phyloP scores from a whole-genome alignment of 2,329 filamentous ascomycete species.

The Penicillium griseofulvum region DNA sequence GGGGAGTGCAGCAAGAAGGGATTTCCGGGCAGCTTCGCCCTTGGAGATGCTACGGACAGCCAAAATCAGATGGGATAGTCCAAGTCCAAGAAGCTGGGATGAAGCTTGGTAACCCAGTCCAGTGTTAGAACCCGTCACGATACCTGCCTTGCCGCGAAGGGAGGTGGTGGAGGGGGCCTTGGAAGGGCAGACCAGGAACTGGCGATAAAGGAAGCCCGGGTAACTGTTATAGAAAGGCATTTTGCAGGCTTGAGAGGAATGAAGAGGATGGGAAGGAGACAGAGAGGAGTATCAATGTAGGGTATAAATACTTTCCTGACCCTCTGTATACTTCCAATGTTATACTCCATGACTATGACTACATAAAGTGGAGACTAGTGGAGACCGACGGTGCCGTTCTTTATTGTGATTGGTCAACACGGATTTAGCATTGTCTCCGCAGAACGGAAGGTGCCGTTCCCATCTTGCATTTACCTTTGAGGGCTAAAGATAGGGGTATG shows the following conservation, averaged over 20 bases:
- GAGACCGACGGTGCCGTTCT: no score
- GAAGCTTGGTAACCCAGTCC: conserved; percentile 50
- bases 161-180: conserved; percentile 29
- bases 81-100: conserved; percentile 42
- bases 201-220: conserved; percentile 33
- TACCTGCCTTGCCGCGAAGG: conserved; percentile 40
- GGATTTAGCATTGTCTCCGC: no score
- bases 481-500: no score
- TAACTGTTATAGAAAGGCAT: conserved; percentile 6
- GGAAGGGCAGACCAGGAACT: conserved; percentile 41
- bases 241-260: background rate
- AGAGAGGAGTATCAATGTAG: no score
- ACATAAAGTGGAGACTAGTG: no score
- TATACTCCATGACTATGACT: no score
- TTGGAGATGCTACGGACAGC: conserved; percentile 45
- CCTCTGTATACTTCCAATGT: no score
- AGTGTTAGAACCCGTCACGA: conserved; percentile 51
- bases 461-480: no score
- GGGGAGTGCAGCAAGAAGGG: conserved; percentile 37
- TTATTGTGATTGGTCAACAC: no score
- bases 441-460: no score
- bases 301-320: no score
- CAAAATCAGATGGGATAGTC: conserved; percentile 45
- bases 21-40: conserved; percentile 44
- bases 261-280: background rate